Evolutionary conservation across 139 green algal genomes (phyloP).

Genomic region (Diplosphaera chodatii): DNA sequence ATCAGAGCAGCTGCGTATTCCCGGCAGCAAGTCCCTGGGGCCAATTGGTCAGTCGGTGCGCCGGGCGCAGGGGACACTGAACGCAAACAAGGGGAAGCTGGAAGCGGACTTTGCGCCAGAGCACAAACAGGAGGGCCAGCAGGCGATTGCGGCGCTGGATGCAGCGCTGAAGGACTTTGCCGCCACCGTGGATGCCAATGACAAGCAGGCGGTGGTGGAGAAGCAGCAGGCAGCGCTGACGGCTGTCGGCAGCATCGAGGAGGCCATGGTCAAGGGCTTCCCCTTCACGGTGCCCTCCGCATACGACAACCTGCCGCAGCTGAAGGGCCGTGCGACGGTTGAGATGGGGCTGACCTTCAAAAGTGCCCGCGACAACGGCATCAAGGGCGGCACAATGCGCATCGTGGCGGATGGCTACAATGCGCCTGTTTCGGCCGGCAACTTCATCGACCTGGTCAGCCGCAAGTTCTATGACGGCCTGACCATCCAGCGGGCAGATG

Average conservation of each 20-base stretch:
- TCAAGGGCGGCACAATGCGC: constrained; percentile 31
- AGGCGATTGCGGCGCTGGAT: constrained; percentile 29
- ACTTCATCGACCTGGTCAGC: constrained; percentile 93
- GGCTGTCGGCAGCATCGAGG: constrained; percentile 79
- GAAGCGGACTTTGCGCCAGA: constrained; percentile 60
- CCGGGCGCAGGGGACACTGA: constrained; percentile 44
- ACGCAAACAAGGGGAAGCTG: constrained; percentile 49
- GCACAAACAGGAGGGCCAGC: constrained; percentile 53
- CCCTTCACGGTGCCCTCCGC: constrained; percentile 84
- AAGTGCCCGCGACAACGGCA: constrained; percentile 55
- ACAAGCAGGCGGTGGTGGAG: constrained; percentile 66
- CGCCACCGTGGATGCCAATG: constrained; percentile 53
- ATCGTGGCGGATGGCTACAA: constrained; percentile 96
- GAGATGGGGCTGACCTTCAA: constrained; percentile 78
- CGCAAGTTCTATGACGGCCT: constrained; percentile 92
- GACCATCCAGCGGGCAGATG: constrained; percentile 93
- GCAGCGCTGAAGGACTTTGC: constrained; percentile 64
- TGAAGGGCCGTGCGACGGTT: constrained; percentile 90
- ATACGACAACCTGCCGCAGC: constrained; percentile 80
- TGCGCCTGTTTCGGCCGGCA: constrained; percentile 87
- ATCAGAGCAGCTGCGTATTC: constrained; percentile 75
- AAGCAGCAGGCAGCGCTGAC: constrained; percentile 79
- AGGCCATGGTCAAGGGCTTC: constrained; percentile 92
- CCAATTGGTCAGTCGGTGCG: constrained; percentile 52
- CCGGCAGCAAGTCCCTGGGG: constrained; percentile 77